A percentile compares a stretch with the other conserved stretches of the same genome.
Conservation (phyloP, 2,329 filamentous ascomycete genomes). For the Teratosphaeria destructans region DNA sequence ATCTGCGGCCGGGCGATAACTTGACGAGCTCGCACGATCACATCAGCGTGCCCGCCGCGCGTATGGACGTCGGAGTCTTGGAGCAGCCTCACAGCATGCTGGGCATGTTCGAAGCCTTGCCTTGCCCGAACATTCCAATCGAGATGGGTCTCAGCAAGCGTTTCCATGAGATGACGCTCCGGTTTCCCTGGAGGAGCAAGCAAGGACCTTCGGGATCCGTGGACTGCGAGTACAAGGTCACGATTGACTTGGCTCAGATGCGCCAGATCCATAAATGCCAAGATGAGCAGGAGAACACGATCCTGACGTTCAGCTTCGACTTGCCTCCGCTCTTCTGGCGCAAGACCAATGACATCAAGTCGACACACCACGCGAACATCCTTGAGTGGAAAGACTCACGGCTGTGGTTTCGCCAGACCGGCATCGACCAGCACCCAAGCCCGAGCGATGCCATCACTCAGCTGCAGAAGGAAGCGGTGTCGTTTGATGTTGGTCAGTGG, state of each 20-base stretch:
- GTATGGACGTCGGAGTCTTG: background rate
- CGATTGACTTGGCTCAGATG: constrained; percentile 36
- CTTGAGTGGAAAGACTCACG: constrained; percentile 45
- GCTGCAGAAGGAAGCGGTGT: constrained; percentile 39
- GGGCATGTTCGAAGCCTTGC: background rate
- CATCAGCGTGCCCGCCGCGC: background rate
- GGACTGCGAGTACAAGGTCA: constrained; percentile 28
- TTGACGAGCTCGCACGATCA: background rate
- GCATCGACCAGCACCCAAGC: constrained; percentile 40
- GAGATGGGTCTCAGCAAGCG: background rate
- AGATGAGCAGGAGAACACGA: constrained; percentile 18
- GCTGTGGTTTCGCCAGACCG: constrained; percentile 54
- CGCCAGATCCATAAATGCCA: constrained; percentile 22
- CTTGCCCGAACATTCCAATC: background rate
- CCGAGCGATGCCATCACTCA: constrained; percentile 16
- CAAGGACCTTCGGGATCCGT: background rate
- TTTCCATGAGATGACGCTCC: background rate
- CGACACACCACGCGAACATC: constrained; percentile 32
- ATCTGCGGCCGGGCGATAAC: background rate
- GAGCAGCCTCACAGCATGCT: background rate
- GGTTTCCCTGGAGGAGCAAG: background rate
- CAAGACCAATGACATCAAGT: constrained; percentile 11
- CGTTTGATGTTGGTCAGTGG: constrained; percentile 56
- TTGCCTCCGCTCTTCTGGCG: constrained; percentile 21
- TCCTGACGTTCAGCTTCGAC: constrained; percentile 28